These are phyloP conservation scores for Hypoxylon subgilvum DNA, from an alignment of 495 filamentous ascomycete genomes.

Conservation along the genomic window DNA sequence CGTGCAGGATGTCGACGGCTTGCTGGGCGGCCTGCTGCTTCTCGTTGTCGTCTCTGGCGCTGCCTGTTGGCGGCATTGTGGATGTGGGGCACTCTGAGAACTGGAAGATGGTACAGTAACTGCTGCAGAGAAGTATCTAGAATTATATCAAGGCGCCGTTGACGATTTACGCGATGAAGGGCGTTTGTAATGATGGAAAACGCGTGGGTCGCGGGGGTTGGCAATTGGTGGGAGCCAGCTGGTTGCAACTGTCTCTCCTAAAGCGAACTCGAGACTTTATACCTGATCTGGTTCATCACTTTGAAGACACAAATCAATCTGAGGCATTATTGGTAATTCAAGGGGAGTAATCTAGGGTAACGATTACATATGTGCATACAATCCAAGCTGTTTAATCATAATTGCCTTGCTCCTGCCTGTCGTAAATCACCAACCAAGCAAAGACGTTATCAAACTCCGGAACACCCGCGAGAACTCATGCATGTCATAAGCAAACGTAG, in stretches of 20 bases:
- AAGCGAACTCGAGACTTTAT: not conserved
- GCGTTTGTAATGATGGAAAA: not conserved
- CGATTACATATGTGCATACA: not conserved
- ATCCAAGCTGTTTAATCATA: not conserved
- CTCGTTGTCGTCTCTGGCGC: constrained; percentile 57
- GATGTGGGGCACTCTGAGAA: not conserved
- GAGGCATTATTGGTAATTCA: not conserved
- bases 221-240: constrained; percentile 1
- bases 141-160: not conserved
- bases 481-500: not conserved
- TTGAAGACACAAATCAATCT: too few relatives aligned
- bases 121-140: not conserved
- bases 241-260: constrained; percentile 19
- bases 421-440: not conserved
- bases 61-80: constrained; percentile 30
- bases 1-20: constrained; percentile 92
- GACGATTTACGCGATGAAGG: not conserved
- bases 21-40: constrained; percentile 93
- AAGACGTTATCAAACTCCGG: constrained; percentile 7
- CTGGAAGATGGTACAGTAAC: not conserved
- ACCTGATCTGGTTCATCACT: too few relatives aligned
- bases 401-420: not conserved
- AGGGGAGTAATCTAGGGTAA: not conserved
- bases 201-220: not conserved
- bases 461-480: constrained; percentile 4